phyloP scores from a whole-genome alignment of 495 filamentous ascomycete genomes.

The Penicillium paradoxum region DNA sequence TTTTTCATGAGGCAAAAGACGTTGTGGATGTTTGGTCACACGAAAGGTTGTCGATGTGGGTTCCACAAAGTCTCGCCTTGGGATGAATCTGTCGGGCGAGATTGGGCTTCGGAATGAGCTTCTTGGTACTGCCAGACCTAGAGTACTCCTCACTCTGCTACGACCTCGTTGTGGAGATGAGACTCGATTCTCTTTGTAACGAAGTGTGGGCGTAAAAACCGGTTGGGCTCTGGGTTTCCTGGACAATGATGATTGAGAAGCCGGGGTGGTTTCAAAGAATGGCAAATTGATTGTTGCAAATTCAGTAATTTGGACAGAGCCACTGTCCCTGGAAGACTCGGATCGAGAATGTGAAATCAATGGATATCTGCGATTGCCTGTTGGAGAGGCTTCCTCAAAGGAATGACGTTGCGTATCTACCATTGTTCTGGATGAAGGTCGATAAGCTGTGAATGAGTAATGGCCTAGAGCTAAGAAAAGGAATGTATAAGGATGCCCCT shows the following conservation, averaged over 20 bases:
- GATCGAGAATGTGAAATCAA: slow-evolving; percentile 11
- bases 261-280: slow-evolving; percentile 13
- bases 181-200: slow-evolving; percentile 12
- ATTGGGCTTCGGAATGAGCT: slow-evolving; percentile 14
- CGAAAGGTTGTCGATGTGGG: slow-evolving; percentile 53
- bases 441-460: slow-evolving; percentile 1
- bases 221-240: slow-evolving; percentile 1
- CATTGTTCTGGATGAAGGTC: slow-evolving; percentile 14
- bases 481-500: slow-evolving; percentile 14
- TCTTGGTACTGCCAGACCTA: neutral
- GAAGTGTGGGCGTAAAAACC: neutral
- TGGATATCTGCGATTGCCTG: slow-evolving; percentile 6
- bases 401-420: slow-evolving; percentile 24
- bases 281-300: slow-evolving; percentile 19
- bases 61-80: slow-evolving; percentile 44
- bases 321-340: slow-evolving; percentile 7
- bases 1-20: slow-evolving; percentile 57
- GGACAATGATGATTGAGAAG: slow-evolving; percentile 13
- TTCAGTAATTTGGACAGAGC: slow-evolving; percentile 12
- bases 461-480: slow-evolving; percentile 10
- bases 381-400: slow-evolving; percentile 18
- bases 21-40: slow-evolving; percentile 56
- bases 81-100: slow-evolving; percentile 67
- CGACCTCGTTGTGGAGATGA: slow-evolving; percentile 15
- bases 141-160: slow-evolving; percentile 8